Percentiles rank a stretch among this genome's conserved stretches.
These are phyloP conservation scores for Thamnidium elegans DNA, from an alignment of 192 early-diverging fungal genomes.

Conservation along the genomic window DNA sequence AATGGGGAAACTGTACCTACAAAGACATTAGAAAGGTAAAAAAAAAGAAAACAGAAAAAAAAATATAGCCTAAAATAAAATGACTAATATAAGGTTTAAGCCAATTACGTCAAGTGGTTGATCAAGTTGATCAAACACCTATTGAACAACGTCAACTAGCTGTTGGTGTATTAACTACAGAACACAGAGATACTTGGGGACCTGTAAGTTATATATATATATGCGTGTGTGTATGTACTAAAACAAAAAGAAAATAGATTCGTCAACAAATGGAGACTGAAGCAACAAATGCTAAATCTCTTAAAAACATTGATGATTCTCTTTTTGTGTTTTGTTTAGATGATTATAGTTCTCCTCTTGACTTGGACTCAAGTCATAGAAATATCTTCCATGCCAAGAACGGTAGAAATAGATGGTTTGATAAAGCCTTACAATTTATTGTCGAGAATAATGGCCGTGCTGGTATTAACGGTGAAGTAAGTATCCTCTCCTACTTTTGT, in stretches of 20 bases:
- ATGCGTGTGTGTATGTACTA: neutral
- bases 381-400: constrained; percentile 78
- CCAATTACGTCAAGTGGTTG: constrained; percentile 43
- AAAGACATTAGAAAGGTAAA: constrained; percentile 43
- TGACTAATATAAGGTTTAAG: constrained; percentile 12
- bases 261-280: constrained; percentile 46
- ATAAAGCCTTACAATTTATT: constrained; percentile 90
- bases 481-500: neutral
- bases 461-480: constrained; percentile 90
- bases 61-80: neutral
- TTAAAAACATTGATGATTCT: constrained; percentile 69
- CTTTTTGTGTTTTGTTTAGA: constrained; percentile 90
- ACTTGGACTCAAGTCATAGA: constrained; percentile 63
- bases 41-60: neutral
- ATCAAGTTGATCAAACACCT: constrained; percentile 42
- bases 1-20: constrained; percentile 63
- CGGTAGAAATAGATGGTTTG: constrained; percentile 93
- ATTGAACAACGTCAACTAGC: constrained; percentile 51
- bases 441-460: constrained; percentile 80
- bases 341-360: constrained; percentile 56
- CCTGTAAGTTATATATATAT: constrained; percentile 38
- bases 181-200: constrained; percentile 88
- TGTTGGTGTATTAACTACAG: constrained; percentile 80
- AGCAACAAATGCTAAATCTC: constrained; percentile 48
- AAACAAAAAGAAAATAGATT: constrained; percentile 23